Conservation (phyloP, 2,329 filamentous ascomycete genomes). For the Aspergillus fumigatus region DNA sequence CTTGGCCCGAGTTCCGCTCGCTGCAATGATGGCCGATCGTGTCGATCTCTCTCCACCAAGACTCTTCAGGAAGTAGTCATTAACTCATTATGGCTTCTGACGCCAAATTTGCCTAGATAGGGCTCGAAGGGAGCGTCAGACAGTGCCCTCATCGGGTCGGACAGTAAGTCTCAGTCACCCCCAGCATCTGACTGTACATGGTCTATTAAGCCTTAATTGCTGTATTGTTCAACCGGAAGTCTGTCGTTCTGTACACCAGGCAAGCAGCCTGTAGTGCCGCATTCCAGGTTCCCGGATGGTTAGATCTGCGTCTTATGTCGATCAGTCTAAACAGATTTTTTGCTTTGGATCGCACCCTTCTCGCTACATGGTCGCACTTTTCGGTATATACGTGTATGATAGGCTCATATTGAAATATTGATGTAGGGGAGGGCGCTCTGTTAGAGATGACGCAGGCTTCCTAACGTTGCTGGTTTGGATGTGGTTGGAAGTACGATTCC, state of each 20-base stretch:
- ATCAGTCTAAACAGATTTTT: background rate
- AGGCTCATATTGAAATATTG: background rate
- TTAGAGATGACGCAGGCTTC: background rate
- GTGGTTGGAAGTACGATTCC: background rate
- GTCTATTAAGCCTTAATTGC: background rate
- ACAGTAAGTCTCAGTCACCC: background rate
- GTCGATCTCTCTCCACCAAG: conserved; percentile 2
- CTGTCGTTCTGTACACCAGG: background rate
- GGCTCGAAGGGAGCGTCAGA: background rate
- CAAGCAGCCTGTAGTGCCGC: background rate
- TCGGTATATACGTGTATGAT: background rate
- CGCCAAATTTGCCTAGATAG: background rate
- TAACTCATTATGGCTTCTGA: background rate
- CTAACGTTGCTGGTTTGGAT: background rate
- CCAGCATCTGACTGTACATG: background rate
- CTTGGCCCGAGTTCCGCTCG: conserved; percentile 4
- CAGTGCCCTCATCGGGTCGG: background rate
- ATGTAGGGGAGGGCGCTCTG: background rate
- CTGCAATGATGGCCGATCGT: conserved; percentile 7
- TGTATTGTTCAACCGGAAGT: background rate
- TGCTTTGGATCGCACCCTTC: no score
- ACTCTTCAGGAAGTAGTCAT: background rate
- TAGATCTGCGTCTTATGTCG: background rate
- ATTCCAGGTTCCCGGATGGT: background rate
- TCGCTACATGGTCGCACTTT: background rate